phyloP scores from a whole-genome alignment of 2,329 filamentous ascomycete species.

The Curvularia lunata region DNA sequence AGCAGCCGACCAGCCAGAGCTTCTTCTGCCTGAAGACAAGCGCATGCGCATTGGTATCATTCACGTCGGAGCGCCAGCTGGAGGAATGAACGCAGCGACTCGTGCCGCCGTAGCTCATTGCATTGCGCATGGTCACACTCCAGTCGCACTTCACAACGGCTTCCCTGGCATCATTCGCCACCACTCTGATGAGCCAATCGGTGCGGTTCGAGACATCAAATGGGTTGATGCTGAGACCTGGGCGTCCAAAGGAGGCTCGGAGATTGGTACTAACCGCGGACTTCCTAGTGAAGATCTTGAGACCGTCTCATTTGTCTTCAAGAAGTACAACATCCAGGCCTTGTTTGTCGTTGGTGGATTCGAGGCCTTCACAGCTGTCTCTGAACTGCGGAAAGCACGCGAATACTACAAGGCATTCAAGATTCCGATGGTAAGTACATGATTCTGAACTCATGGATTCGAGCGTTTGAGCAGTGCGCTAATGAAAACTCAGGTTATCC shows the following conservation, averaged over 20 bases:
- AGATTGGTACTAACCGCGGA: constrained; percentile 96
- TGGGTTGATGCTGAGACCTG: constrained; percentile 96
- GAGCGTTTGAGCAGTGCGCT: constrained; percentile 5
- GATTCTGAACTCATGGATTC: no score
- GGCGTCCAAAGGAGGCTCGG: constrained; percentile 95
- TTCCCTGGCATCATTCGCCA: constrained; percentile 94
- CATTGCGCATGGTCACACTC: constrained; percentile 86
- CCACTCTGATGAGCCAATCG: constrained; percentile 79
- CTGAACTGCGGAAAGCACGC: constrained; percentile 82
- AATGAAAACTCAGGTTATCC: constrained; percentile 66
- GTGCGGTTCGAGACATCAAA: constrained; percentile 81
- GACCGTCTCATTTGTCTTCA: constrained; percentile 80
- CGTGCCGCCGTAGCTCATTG: constrained; percentile 94
- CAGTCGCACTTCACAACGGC: constrained; percentile 92
- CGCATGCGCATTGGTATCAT: constrained; percentile 94
- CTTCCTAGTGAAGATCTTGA: constrained; percentile 88
- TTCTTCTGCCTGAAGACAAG: constrained; percentile 74
- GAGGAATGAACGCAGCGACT: constrained; percentile 97
- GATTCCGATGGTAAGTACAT: constrained; percentile 72
- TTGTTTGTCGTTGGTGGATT: constrained; percentile 94
- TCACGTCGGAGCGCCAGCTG: constrained; percentile 93
- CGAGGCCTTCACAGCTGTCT: constrained; percentile 92
- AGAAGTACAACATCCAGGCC: constrained; percentile 86
- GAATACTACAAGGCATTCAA: constrained; percentile 81
- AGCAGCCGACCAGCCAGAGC: constrained; percentile 73